Evolutionary conservation across 1,284 basidiomycete genomes (phyloP).

Genomic region (Ganoderma boninense): DNA sequence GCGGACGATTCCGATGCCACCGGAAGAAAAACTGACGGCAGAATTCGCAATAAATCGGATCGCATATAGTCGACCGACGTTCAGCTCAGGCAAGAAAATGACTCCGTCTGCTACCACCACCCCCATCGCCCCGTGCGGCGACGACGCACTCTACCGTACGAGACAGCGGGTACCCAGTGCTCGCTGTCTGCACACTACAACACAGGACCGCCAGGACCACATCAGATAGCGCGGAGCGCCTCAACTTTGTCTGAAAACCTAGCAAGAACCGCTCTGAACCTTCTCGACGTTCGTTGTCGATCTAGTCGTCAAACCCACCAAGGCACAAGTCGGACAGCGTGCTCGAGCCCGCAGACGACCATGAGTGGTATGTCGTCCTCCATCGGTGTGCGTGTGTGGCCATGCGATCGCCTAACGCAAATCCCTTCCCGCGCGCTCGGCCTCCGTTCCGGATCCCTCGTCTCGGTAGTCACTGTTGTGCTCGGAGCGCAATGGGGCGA

Average conservation of each 20-base stretch:
- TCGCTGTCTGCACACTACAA: not conserved
- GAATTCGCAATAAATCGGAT: not conserved
- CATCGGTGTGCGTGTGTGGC: not conserved
- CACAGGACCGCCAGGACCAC: not conserved
- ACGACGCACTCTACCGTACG: not conserved
- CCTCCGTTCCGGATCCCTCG: not conserved
- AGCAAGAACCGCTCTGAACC: not conserved
- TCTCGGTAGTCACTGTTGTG: conserved; percentile 70
- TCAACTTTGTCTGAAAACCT: not conserved
- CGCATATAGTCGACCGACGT: not conserved
- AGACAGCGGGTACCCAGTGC: not conserved
- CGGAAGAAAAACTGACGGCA: not conserved
- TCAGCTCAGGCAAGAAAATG: conserved; percentile 9
- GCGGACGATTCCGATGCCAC: not conserved
- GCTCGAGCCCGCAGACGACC: not conserved
- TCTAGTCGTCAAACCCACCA: not conserved
- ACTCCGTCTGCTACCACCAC: conserved; percentile 11
- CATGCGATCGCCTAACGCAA: not conserved
- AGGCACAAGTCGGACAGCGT: not conserved
- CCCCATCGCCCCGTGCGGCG: conserved; percentile 5
- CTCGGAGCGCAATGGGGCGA: conserved; percentile 96
- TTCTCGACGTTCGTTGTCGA: not conserved
- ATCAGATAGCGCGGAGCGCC: conserved; percentile 8
- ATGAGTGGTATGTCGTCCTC: conserved; percentile 27
- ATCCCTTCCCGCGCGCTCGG: not conserved